Evolutionary conservation across 129 eudicot genomes (phyloP).

Genomic region (Deinandra increscens): DNA sequence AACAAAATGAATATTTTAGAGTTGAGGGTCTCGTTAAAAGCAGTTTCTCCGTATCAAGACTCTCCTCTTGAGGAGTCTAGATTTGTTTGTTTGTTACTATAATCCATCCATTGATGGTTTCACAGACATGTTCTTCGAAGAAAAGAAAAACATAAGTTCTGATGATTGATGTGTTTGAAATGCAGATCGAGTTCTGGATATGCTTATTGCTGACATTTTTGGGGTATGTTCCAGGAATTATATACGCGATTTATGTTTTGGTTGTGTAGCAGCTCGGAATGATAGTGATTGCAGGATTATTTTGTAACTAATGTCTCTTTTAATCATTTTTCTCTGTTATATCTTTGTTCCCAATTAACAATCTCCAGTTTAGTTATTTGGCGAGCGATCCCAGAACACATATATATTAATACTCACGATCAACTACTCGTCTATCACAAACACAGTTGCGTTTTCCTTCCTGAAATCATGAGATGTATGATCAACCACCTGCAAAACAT

Average conservation of each 20-base stretch:
- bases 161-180: background rate
- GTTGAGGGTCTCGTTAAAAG: no score
- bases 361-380: no score
- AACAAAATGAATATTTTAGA: no score
- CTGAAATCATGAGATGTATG: constrained; percentile 69
- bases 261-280: constrained; percentile 43
- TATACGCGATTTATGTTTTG: constrained; percentile 66
- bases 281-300: constrained; percentile 20
- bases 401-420: background rate
- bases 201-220: constrained; percentile 66
- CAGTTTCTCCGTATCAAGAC: no score
- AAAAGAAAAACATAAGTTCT: background rate
- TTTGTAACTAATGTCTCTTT: no score
- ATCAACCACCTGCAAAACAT: constrained; percentile 71
- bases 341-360: no score
- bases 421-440: constrained; percentile 50
- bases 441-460: constrained; percentile 48
- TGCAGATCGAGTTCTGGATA: constrained; percentile 86
- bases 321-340: no score
- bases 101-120: no score
- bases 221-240: constrained; percentile 79
- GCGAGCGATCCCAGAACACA: background rate
- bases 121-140: no score
- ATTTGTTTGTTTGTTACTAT: no score
- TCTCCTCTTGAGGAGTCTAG: no score